These are phyloP conservation scores for Cicer cuneatum DNA, from an alignment of 306 rosid genomes.

Conservation along the genomic window DNA sequence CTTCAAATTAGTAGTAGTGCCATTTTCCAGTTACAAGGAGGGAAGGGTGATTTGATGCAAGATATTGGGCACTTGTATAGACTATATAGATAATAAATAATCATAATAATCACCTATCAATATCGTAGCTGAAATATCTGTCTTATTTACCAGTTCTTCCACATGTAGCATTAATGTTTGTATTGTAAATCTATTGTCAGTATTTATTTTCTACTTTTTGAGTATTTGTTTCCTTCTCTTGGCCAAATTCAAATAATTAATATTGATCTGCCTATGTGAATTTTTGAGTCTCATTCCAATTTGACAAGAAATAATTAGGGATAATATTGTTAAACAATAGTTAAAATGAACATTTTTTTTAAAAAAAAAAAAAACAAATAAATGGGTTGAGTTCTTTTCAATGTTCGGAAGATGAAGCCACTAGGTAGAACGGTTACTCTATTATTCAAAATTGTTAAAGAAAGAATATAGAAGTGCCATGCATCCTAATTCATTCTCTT, in stretches of 20 bases:
- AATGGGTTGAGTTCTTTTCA: too few species aligned
- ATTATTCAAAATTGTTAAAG: too few species aligned
- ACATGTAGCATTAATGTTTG: constrained; percentile 8
- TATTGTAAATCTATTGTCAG: not conserved
- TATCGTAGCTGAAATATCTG: constrained; percentile 9
- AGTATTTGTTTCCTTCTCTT: too few species aligned
- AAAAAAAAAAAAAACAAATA: too few species aligned
- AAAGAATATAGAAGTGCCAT: too few species aligned
- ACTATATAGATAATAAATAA: not conserved
- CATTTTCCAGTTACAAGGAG: not conserved
- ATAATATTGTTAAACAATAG: too few species aligned
- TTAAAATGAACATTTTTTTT: too few species aligned
- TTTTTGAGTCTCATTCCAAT: not conserved
- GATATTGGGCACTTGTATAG: constrained; percentile 32
- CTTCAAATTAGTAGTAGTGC: constrained; percentile 45
- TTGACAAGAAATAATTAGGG: not conserved
- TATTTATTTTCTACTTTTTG: not conserved
- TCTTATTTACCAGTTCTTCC: constrained; percentile 13
- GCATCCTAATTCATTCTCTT: too few species aligned
- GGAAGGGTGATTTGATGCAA: constrained; percentile 25
- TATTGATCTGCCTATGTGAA: not conserved
- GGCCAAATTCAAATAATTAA: not conserved
- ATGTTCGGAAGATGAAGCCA: too few species aligned
- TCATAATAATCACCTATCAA: not conserved
- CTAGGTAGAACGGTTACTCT: too few species aligned